Evolutionary conservation across 352 stramenopile genomes (phyloP).

Genomic region (Thraustochytrium sp.): DNA sequence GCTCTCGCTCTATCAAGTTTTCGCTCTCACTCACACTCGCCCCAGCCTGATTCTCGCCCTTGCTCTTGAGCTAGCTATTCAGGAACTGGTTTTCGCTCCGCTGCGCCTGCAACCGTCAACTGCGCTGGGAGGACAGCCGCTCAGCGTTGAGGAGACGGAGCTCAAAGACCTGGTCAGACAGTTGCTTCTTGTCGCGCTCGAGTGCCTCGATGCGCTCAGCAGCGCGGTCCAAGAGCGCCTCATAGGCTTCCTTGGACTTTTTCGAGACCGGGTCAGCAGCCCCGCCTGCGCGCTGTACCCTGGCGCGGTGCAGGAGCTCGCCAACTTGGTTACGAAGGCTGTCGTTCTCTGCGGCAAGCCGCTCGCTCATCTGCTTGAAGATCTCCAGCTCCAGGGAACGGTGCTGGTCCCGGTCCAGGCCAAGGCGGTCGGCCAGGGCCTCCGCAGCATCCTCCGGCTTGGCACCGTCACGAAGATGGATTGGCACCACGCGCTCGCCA

Average conservation of each 20-base stretch:
- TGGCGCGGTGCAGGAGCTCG: background rate
- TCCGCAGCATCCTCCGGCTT: constrained; percentile 5
- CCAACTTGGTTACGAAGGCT: background rate
- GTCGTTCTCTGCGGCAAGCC: background rate
- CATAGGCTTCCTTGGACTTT: background rate
- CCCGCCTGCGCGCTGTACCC: background rate
- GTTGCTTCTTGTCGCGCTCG: constrained; percentile 5
- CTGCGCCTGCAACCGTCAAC: too few species aligned
- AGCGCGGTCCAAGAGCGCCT: constrained; percentile 2
- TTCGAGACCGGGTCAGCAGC: background rate
- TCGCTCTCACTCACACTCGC: too few species aligned
- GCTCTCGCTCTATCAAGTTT: too few species aligned
- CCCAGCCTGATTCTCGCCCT: too few species aligned
- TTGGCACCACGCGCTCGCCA: background rate
- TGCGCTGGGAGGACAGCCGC: background rate
- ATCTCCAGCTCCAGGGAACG: background rate
- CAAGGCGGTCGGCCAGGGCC: background rate
- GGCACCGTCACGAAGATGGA: constrained; percentile 12
- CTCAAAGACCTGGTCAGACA: constrained; percentile 23
- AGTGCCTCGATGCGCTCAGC: background rate
- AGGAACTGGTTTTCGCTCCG: too few species aligned
- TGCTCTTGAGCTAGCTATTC: too few species aligned
- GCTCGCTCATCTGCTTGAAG: background rate
- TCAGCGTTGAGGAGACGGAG: constrained; percentile 15
- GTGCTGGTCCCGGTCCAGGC: background rate